Base-by-base conservation (phyloP, 768 basidiomycete genomes). In the Collybia sordida region DNA sequence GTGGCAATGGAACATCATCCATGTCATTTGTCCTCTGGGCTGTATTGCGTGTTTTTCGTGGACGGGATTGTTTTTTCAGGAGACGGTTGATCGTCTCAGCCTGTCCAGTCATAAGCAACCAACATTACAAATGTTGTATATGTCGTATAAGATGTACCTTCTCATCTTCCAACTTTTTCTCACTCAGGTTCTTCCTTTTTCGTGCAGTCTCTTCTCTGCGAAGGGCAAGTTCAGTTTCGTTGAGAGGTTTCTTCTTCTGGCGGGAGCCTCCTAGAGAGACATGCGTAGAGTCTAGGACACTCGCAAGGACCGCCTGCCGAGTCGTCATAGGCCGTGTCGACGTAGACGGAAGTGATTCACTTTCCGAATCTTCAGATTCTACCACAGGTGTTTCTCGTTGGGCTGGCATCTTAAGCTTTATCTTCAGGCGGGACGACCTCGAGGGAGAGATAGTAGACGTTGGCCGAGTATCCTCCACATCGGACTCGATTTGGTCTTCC, bases 1-100 rank as follows among this genome's bases (percentile, higher is more conserved):
- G 49, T 0, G 60, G 45, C 49, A 66, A 49, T 43, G 57, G 52
- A 9, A 62, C 39, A 23, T 62, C 61, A 27, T 59, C 60, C 46
- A 55, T 50, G 41, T 55, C 51, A 5, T 47, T 47, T 6, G 48
- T 23, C 35, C 64, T 75, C 53, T 69, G 82, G 34, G 81, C 80
- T 0, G 72, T 72, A 1, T 76, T 78, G 9, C 83, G 80, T 56
- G 81, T 86, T 43, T 75, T 80, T 38, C 80, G 78, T 2, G 86
- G 76, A 8, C 85, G 79, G 15, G 85, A 83, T 61, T 90, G 90
- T 66, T 93, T 93, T 64, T 91, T 91, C 44, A 94, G 78, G 12
- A 94, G 76, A 22, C 92, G 85, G 58, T 93, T 93, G 64, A 94
- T 93, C 0, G 92, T 93, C 59, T 93, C 92, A 19, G 83, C 83